Evolutionary conservation across 169 alveolate species (phyloP), one percentile per base, ranked within the genome.

Genomic region (Cryptosporidium canis): DNA sequence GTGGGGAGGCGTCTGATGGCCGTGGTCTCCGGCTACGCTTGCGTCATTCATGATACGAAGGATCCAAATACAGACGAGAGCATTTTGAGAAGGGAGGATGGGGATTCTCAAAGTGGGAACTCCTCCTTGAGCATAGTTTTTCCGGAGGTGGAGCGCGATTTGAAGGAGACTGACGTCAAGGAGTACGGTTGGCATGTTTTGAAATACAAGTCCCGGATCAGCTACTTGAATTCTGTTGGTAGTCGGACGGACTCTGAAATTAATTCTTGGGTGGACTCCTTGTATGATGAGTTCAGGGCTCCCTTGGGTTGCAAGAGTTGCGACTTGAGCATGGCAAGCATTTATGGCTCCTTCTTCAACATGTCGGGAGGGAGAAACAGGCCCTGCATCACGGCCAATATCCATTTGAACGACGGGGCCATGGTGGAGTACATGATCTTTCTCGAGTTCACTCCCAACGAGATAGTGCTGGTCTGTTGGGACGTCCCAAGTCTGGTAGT

Each of bases 171-270:
- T 37, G 87, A 77, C 18, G 8, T 61, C 39, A 58, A 33, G 8
- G 87, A 77, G 29, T 44, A 21, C 27, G 87, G 87, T 6, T 77
- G 87, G 87, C 87, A 77, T 39, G 18, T 77, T 55, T 61, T 61
- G 39, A 45, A 77, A 41, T 77, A 77, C 24, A 77, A 55, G 24
- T 58, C 77, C 27, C 21, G 37, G 7, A 14, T 77, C 5, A 77
- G 37, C 1, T 77, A 55, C 51, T 48, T 70, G 16, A 70, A 48
- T 35, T 48, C 24, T 27, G 11, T 21, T 21, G n/a, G 41, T 37
- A 27, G 31, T 9, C n/a, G 31, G 24, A 53, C 47, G n/a, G 43
- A 43, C 7, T 9, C 18, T 3, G 29, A 21, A 14, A 68, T 68
- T 31, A 27, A 1, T 11, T 37, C 24, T 61, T 77, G 87, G 87